Evolutionary conservation across 441 rosid species (phyloP).

Genomic region (Pelargonium myrrhifolium): DNA sequence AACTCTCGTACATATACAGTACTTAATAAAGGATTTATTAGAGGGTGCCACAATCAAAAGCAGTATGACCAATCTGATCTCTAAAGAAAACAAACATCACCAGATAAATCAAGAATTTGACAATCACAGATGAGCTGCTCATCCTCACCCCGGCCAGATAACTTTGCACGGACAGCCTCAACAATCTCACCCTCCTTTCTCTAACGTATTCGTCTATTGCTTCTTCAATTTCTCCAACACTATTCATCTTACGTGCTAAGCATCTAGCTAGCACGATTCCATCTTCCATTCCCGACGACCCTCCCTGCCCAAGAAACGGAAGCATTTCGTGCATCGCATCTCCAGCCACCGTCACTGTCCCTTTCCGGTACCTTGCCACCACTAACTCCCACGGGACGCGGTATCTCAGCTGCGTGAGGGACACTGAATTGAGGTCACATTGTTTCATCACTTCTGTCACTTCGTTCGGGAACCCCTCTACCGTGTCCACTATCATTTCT

Average conservation of each 20-base stretch:
- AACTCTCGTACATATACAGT: too few species aligned
- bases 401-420: constrained; percentile 28
- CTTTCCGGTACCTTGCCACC: constrained; percentile 24
- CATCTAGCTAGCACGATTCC: constrained; percentile 42
- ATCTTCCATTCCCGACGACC: constrained; percentile 45
- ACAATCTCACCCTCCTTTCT: constrained; percentile 44
- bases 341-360: constrained; percentile 46
- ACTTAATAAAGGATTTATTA: too few species aligned
- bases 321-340: constrained; percentile 58
- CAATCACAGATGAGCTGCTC: constrained; percentile 19
- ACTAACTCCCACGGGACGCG: constrained; percentile 41
- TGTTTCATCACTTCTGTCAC: constrained; percentile 31
- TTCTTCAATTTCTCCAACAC: constrained; percentile 21
- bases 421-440: constrained; percentile 22
- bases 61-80: constrained; percentile 26
- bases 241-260: constrained; percentile 22
- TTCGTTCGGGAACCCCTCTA: constrained; percentile 25
- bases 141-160: constrained; percentile 29
- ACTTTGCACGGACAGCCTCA: constrained; percentile 39
- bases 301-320: constrained; percentile 52
- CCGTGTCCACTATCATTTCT: constrained; percentile 24
- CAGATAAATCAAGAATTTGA: constrained; percentile 24
- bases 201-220: constrained; percentile 34
- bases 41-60: constrained; percentile 26
- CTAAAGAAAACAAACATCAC: constrained; percentile 29